A percentile compares a stretch with the other conserved stretches of the same genome.
Conservation (phyloP, 2,329 filamentous ascomycete genomes). For the Arthrobotrys entomopaga region DNA sequence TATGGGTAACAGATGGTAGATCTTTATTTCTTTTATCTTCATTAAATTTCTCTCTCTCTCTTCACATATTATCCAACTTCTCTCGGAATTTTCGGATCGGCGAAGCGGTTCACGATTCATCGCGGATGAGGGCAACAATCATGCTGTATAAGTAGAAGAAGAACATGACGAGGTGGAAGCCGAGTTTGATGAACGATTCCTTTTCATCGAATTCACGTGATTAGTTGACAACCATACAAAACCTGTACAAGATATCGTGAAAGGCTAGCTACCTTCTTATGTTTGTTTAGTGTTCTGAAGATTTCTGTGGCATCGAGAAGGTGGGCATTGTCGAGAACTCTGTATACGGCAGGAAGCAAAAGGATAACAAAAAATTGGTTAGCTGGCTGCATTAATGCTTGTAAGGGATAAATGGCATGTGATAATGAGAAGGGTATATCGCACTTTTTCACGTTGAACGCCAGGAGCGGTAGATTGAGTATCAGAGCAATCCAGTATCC, state of each 20-base stretch:
- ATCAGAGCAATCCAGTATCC: conserved; percentile 96
- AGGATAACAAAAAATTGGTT: conserved; percentile 57
- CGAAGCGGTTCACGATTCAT: conserved; percentile 55
- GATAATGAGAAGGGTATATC: conserved; percentile 60
- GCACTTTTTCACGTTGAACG: conserved; percentile 98
- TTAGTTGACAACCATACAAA: neutral
- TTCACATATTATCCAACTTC: conserved; percentile 39
- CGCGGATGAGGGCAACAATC: conserved; percentile 88
- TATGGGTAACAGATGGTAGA: too few species aligned
- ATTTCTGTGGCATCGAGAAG: conserved; percentile 98
- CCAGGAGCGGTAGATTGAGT: conserved; percentile 89
- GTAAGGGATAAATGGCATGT: neutral
- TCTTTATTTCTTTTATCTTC: neutral
- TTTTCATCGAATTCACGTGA: conserved; percentile 61
- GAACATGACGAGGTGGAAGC: conserved; percentile 99
- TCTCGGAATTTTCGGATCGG: conserved; percentile 54
- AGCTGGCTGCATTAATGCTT: neutral
- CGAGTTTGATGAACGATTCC: conserved; percentile 99
- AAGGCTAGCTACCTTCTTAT: conserved; percentile 78
- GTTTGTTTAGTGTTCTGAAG: conserved; percentile 97
- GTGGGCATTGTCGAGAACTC: conserved; percentile 97
- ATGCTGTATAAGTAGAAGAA: conserved; percentile 99
- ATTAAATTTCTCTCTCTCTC: neutral
- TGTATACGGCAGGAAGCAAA: conserved; percentile 62
- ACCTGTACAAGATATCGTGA: too few species aligned